Evolutionary conservation across 2,329 filamentous ascomycete genomes (phyloP).

Genomic region (Trichoderma brevicompactum): DNA sequence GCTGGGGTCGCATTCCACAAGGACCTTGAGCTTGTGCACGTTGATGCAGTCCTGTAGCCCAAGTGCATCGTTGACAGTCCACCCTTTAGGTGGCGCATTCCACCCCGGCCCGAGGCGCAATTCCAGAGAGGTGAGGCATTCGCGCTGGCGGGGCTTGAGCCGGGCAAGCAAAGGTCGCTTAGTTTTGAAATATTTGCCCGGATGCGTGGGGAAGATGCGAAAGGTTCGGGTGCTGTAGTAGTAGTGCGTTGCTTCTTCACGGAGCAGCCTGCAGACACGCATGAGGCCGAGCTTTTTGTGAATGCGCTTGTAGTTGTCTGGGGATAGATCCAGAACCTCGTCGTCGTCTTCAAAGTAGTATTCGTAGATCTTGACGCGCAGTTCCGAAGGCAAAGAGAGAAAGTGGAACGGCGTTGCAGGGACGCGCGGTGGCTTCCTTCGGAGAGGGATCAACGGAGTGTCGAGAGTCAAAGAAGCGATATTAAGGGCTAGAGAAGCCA

Average conservation of each 20-base stretch:
- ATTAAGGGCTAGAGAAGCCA: slow-evolving; percentile 50
- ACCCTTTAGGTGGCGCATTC: slow-evolving; percentile 69
- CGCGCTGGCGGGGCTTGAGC: slow-evolving; percentile 63
- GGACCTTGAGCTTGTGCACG: slow-evolving; percentile 65
- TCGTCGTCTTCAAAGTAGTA: slow-evolving; percentile 62
- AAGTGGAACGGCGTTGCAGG: slow-evolving; percentile 62
- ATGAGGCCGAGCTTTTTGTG: slow-evolving; percentile 64
- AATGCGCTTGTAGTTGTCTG: slow-evolving; percentile 65
- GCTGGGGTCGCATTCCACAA: slow-evolving; percentile 74
- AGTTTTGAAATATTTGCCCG: slow-evolving; percentile 70
- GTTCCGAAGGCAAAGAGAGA: slow-evolving; percentile 68
- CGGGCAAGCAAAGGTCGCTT: slow-evolving; percentile 73
- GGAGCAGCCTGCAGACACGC: slow-evolving; percentile 63
- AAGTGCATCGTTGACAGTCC: slow-evolving; percentile 68
- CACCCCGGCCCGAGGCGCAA: slow-evolving; percentile 75
- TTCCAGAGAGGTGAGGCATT: slow-evolving; percentile 66
- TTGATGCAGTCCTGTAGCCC: slow-evolving; percentile 66
- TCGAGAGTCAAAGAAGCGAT: slow-evolving; percentile 52
- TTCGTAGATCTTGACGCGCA: slow-evolving; percentile 71
- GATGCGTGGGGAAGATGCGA: slow-evolving; percentile 68
- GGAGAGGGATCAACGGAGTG: slow-evolving; percentile 41
- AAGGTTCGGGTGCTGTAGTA: slow-evolving; percentile 68
- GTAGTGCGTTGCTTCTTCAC: slow-evolving; percentile 65
- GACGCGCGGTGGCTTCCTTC: slow-evolving; percentile 38
- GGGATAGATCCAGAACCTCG: slow-evolving; percentile 67